Evolutionary conservation across 1,139 yeast species (phyloP), one percentile per base, ranked within the genome.

Genomic region (Suhomyces guaymorum): DNA sequence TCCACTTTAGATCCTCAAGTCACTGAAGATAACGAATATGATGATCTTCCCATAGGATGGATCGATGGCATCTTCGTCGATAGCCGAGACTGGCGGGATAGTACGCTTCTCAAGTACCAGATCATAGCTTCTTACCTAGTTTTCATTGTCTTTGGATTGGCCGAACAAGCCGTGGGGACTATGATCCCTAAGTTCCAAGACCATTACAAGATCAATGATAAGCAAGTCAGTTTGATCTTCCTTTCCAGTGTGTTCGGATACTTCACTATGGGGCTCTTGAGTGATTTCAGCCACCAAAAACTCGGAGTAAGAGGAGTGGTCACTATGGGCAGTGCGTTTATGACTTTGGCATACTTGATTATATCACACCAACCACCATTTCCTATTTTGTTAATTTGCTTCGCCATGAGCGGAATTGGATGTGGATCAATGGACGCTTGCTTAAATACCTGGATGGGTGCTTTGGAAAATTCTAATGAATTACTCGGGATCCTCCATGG

Each of bases 401-500:
- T 72, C 36, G 51, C 69, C 7, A 57, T 74, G 16, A 54, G 63
- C 35, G 92, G 92, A 0, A 49, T 79, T 23, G 82, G 84, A 0
- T 66, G 71, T 37, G 90, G 90, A 1, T 52, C 75, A 3, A 44
- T 80, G 28, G 90, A 82, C 57, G 76, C 87, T 14, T 62, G 78
- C 2, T 61, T 78, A 38, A 80, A 79, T 48, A 70, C 78, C 7
- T 74, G 80, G 66, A 64, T 80, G 51, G 84, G 87, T 0, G 63
- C 63, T 21, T 59, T 82, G 33, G 65, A 55, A 5, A 77, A 77
- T 43, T 72, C 80, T 25, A 82, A 82, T 53, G 84, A 80, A 49
- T 53, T 80, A 16, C 61, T 82, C 59, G 90, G 90, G 1, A 55
- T 78, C 0, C 54, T 82, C 45, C 92, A 82, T 59, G 84, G 87